These are phyloP conservation scores for Pascua sp. DNA, from an alignment of 1,284 basidiomycete genomes.

Conservation along the genomic window DNA sequence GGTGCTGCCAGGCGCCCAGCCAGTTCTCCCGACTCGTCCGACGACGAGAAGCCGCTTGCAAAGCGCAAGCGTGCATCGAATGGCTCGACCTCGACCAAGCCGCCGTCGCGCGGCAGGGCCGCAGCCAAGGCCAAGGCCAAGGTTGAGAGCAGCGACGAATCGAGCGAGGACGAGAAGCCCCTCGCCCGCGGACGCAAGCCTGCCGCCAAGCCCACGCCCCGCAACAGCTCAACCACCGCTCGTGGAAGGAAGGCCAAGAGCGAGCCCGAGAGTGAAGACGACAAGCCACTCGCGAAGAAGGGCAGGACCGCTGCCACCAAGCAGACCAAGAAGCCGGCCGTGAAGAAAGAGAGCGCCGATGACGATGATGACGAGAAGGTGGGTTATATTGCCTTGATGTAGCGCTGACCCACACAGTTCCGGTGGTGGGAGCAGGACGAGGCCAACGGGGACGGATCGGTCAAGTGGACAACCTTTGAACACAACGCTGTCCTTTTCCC, in stretches of 20 bases:
- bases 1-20: not conserved
- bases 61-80: constrained; percentile 34
- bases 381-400: constrained; percentile 4
- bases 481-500: constrained; percentile 96
- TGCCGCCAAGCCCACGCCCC: constrained; percentile 15
- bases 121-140: constrained; percentile 16
- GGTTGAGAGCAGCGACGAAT: constrained; percentile 3
- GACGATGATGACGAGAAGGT: constrained; percentile 39
- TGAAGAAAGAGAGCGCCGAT: constrained; percentile 53
- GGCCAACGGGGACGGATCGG: constrained; percentile 53
- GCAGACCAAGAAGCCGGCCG: constrained; percentile 49
- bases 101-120: constrained; percentile 47
- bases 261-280: constrained; percentile 55
- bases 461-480: constrained; percentile 89
- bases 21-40: constrained; percentile 15
- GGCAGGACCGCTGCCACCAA: constrained; percentile 52
- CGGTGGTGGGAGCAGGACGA: constrained; percentile 75
- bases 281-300: constrained; percentile 48
- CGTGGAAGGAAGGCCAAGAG: constrained; percentile 50
- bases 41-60: constrained; percentile 66
- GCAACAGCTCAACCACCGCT: constrained; percentile 7
- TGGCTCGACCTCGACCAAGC: constrained; percentile 15
- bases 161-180: constrained; percentile 19
- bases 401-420: constrained; percentile 46
- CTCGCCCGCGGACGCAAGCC: constrained; percentile 14